Conservation (phyloP, 441 rosid genomes). For the Gossypium aridum region DNA sequence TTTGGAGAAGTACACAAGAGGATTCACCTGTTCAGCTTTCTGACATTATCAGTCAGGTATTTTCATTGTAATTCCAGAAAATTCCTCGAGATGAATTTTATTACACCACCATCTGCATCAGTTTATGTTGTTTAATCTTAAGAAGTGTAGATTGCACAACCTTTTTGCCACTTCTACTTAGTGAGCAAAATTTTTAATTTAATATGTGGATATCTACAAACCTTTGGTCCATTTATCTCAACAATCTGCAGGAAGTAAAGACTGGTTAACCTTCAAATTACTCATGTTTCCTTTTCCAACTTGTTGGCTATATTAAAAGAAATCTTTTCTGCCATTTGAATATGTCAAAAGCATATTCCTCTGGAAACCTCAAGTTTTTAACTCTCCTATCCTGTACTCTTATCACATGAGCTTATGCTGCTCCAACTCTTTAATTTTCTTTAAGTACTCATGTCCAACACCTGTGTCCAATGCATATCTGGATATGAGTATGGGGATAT, state of each 20-base stretch:
- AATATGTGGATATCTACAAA: not conserved
- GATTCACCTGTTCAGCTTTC: conserved; percentile 8
- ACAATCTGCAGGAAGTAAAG: not conserved
- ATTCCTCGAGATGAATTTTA: not conserved
- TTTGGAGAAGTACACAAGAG: conserved; percentile 23
- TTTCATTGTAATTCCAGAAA: not conserved
- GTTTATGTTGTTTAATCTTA: not conserved
- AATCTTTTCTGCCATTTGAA: not conserved
- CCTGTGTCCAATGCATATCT: not conserved
- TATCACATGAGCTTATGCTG: not conserved
- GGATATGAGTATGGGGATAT: not conserved
- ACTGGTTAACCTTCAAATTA: not conserved
- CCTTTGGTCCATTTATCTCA: not conserved
- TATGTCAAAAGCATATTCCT: not conserved
- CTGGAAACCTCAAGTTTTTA: not conserved
- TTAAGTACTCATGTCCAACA: not conserved
- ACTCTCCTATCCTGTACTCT: not conserved
- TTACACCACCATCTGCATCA: not conserved
- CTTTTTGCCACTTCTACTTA: not conserved
- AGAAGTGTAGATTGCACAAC: not conserved
- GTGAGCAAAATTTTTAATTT: not conserved
- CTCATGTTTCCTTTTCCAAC: not conserved
- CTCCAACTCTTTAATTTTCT: not conserved
- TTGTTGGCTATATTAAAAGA: not conserved
- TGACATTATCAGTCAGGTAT: conserved; percentile 33